phyloP scores from a whole-genome alignment of 164 flowering plant genomes.

The Pachysandra terminalis region DNA sequence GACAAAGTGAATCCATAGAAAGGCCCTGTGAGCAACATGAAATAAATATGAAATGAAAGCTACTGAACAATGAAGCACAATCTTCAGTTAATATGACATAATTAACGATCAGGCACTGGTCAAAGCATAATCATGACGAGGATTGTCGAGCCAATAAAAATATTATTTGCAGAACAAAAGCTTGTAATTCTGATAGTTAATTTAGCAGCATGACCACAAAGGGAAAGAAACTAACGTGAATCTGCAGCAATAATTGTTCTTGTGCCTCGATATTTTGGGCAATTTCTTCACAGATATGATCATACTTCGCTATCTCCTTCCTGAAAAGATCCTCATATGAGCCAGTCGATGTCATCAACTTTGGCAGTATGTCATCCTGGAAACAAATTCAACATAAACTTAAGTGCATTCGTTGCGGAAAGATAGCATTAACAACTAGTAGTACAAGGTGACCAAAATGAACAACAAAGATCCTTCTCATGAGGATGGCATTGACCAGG shows the following conservation, averaged over 20 bases:
- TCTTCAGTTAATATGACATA: not conserved
- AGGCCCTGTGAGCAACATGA: not conserved
- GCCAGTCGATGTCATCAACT: conserved; percentile 89
- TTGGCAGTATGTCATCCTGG: conserved; percentile 97
- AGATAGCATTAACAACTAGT: conserved; percentile 6
- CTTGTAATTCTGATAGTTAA: not conserved
- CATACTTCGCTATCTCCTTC: conserved; percentile 91
- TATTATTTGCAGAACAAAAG: not conserved
- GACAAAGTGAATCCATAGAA: too few relatives aligned
- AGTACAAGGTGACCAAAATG: not conserved
- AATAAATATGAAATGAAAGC: not conserved
- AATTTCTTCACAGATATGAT: conserved; percentile 74
- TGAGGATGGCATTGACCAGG: too few relatives aligned
- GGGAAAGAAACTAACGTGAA: conserved; percentile 51
- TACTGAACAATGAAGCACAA: not conserved
- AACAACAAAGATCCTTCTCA: not conserved
- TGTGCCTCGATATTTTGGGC: conserved; percentile 83
- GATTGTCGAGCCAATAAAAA: not conserved
- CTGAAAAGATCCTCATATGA: conserved; percentile 91
- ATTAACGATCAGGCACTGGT: not conserved
- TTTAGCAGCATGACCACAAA: not conserved
- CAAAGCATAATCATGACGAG: not conserved
- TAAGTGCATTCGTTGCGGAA: not conserved
- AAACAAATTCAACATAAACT: conserved; percentile 12
- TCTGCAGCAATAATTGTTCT: conserved; percentile 77